phyloP scores from a whole-genome alignment of 1,284 basidiomycete genomes.

The Trametes versicolor region DNA sequence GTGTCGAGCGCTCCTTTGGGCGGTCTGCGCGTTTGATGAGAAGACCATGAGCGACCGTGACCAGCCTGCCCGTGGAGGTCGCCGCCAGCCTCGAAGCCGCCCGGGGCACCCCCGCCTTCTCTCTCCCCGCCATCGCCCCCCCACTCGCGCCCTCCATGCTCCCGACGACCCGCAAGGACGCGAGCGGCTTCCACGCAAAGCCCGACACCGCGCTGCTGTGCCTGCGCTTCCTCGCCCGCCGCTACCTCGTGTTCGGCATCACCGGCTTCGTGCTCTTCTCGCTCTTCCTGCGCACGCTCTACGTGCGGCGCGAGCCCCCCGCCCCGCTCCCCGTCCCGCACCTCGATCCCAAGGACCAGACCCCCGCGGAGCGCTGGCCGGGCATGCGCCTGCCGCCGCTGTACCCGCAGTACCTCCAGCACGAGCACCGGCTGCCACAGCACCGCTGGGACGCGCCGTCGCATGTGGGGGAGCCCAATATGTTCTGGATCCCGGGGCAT shows the following conservation, averaged over 20 bases:
- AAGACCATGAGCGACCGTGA: too few relatives aligned
- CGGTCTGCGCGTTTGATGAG: neutral
- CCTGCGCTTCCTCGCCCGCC: conserved; percentile 25
- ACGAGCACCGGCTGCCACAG: conserved; percentile 29
- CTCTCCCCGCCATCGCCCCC: conserved; percentile 11
- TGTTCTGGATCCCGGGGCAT: conserved; percentile 29
- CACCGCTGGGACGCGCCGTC: conserved; percentile 27
- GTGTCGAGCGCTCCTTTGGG: neutral
- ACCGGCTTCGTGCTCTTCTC: conserved; percentile 25
- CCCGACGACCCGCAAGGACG: conserved; percentile 18
- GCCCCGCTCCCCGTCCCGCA: neutral
- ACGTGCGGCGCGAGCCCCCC: conserved; percentile 7
- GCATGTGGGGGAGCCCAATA: conserved; percentile 27
- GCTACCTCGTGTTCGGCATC: conserved; percentile 27
- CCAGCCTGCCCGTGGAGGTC: neutral
- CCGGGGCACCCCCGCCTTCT: neutral
- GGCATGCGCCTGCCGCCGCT: conserved; percentile 27
- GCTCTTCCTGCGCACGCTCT: conserved; percentile 26
- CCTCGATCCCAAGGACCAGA: neutral
- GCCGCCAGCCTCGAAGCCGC: neutral
- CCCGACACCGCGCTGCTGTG: conserved; percentile 14
- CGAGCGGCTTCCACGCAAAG: conserved; percentile 1
- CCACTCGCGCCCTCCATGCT: conserved; percentile 20
- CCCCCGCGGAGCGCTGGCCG: conserved; percentile 10
- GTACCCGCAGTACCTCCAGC: conserved; percentile 28